A percentile compares a stretch with the other conserved stretches of the same genome.
phyloP scores from a whole-genome alignment of 768 basidiomycete genomes.

The Kwoniella dendrophila region DNA sequence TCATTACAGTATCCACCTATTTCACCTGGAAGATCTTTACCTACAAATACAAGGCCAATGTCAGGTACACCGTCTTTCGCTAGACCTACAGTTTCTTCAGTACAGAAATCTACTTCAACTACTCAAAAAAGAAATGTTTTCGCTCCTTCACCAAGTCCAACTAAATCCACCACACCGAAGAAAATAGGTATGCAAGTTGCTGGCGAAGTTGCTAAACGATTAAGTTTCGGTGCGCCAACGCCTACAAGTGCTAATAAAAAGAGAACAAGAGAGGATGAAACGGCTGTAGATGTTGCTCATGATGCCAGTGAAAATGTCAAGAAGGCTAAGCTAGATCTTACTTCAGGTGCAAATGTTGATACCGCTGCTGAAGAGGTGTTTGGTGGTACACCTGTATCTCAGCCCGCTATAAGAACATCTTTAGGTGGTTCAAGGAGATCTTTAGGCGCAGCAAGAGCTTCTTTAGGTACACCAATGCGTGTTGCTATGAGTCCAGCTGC shows the following conservation, averaged over 20 bases:
- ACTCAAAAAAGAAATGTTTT: constrained; percentile 48
- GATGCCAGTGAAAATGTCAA: constrained; percentile 7
- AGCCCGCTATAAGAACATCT: neutral
- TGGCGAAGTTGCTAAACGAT: constrained; percentile 52
- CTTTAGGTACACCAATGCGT: constrained; percentile 23
- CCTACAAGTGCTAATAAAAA: constrained; percentile 26
- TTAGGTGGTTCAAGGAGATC: constrained; percentile 3
- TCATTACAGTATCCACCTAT: constrained; percentile 7
- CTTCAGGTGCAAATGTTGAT: neutral
- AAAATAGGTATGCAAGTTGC: constrained; percentile 46
- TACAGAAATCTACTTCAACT: constrained; percentile 28
- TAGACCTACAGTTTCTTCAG: constrained; percentile 47
- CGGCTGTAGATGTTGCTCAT: no score
- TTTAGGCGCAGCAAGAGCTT: neutral
- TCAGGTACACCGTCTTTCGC: constrained; percentile 47
- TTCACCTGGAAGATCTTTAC: constrained; percentile 19
- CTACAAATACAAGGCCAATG: constrained; percentile 28
- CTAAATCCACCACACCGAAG: constrained; percentile 38
- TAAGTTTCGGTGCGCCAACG: constrained; percentile 45
- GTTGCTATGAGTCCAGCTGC: constrained; percentile 10
- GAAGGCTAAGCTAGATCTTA: constrained; percentile 3
- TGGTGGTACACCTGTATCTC: constrained; percentile 15
- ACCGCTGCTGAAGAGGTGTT: constrained; percentile 25
- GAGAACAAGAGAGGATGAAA: constrained; percentile 17
- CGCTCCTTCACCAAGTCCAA: constrained; percentile 50